A percentile compares a stretch with the other conserved stretches of the same genome.
phyloP scores from a whole-genome alignment of 106 monocot species.

The Dendrobium nobile region DNA sequence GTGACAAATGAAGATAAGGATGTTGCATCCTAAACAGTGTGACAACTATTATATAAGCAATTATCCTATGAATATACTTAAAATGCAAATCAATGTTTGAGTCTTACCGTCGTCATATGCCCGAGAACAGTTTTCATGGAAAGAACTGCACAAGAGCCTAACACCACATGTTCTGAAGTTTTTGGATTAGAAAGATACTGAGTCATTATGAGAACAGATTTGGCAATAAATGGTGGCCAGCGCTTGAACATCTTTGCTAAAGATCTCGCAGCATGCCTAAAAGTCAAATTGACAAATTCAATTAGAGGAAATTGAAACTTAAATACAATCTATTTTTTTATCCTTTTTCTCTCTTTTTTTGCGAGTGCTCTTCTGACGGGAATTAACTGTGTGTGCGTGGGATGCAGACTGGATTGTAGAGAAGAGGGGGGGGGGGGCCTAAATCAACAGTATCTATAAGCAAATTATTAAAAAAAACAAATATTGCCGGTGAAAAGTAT shows the following conservation, averaged over 20 bases:
- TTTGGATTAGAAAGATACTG: conserved; percentile 63
- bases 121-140: conserved; percentile 60
- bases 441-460: too few relatives aligned
- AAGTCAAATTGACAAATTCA: conserved; percentile 14
- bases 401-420: too few relatives aligned
- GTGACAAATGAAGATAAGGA: conserved; percentile 74
- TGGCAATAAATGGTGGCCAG: conserved; percentile 69
- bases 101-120: conserved; percentile 70
- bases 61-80: neutral
- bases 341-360: neutral
- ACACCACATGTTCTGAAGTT: conserved; percentile 65
- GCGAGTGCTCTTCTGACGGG: neutral
- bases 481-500: neutral
- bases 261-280: conserved; percentile 70
- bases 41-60: neutral
- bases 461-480: neutral
- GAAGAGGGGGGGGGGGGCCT: too few relatives aligned
- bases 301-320: neutral
- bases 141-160: conserved; percentile 82
- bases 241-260: conserved; percentile 74
- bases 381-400: neutral
- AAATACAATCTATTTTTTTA: neutral
- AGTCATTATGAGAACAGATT: conserved; percentile 51
- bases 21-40: conserved; percentile 44
- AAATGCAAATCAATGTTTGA: neutral